phyloP scores from a whole-genome alignment of 176 grass and related monocot species.

The Ensete glaucum region DNA sequence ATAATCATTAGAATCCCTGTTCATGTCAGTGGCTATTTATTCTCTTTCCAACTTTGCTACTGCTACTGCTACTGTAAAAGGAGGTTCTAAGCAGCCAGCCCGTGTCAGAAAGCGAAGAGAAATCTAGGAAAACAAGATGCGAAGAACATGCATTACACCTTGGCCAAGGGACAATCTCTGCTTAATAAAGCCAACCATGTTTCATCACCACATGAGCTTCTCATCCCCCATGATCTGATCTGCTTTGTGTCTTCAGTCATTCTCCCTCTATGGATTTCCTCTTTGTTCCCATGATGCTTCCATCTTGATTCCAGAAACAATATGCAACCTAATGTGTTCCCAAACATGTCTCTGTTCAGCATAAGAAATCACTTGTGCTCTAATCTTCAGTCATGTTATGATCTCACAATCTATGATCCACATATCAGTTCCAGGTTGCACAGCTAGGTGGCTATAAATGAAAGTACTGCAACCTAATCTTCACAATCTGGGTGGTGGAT shows the following conservation, averaged over 20 bases:
- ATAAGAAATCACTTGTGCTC: too few species aligned
- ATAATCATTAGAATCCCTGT: not conserved
- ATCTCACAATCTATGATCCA: too few species aligned
- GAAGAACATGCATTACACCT: constrained; percentile 82
- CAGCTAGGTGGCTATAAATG: too few species aligned
- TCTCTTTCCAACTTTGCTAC: not conserved
- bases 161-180: constrained; percentile 32
- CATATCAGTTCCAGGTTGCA: too few species aligned
- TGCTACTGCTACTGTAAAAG: constrained; percentile 1
- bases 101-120: constrained; percentile 41
- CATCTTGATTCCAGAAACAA: not conserved
- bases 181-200: constrained; percentile 14
- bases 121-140: constrained; percentile 57
- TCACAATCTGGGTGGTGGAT: not conserved
- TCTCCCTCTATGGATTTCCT: not conserved
- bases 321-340: too few species aligned
- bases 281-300: not conserved
- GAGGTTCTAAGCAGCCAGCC: constrained; percentile 34
- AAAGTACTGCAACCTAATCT: not conserved
- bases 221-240: not conserved
- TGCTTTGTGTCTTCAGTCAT: not conserved
- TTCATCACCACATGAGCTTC: constrained; percentile 5
- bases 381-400: too few species aligned
- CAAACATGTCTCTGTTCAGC: too few species aligned
- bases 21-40: constrained; percentile 1